Base-by-base conservation (phyloP, 2,329 filamentous ascomycete genomes). In the Albifimbria verrucaria region DNA sequence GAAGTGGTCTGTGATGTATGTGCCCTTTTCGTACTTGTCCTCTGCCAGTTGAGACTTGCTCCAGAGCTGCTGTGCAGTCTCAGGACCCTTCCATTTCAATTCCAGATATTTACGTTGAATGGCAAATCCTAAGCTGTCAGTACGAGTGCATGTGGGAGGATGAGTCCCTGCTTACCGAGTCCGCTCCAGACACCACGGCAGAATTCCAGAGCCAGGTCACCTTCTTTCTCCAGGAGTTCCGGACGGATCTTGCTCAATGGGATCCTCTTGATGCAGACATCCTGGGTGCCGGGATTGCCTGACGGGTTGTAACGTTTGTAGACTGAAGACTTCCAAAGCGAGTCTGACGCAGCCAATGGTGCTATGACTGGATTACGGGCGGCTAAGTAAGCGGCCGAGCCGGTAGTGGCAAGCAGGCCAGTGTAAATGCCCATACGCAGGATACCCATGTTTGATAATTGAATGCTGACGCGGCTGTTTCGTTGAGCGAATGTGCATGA, bases 1-100 rank as follows among this genome's bases (percentile, higher is more conserved):
- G 63, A 90, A 90, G 67, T 90, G 87, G 64, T 90, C 85, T 3
- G 83, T 87, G 53, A 90, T 80, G 41, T 75, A 65, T 1, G 86
- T 87, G 28, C 86, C 86, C 39, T 78, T 74, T 20, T 84, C 78
- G 64, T 89, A 90, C 10, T 59, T 75, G 53, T 75, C 82, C n/a
- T 69, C 60, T 6, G 75, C 66, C 2, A 90, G 77, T 49, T 85
- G 76, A 11, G 77, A 68, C 3, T 66, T 71, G 2, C 78, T 76
- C 85, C 87, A 90, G 1, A 89, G 77, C 57, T 89, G 82, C 46
- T 73, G 62, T 2, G 77, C 72, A 0, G 85, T 87, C 39, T 79
- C 74, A 9, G 81, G 76, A 3, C 68, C 68, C 49, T 79, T 72
- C 65, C 83, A 86, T 64, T 86, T 87, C 58, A 76, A 77, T 28